phyloP scores from a whole-genome alignment of 192 early-diverging fungal species.

The Mortierella claussenii region DNA sequence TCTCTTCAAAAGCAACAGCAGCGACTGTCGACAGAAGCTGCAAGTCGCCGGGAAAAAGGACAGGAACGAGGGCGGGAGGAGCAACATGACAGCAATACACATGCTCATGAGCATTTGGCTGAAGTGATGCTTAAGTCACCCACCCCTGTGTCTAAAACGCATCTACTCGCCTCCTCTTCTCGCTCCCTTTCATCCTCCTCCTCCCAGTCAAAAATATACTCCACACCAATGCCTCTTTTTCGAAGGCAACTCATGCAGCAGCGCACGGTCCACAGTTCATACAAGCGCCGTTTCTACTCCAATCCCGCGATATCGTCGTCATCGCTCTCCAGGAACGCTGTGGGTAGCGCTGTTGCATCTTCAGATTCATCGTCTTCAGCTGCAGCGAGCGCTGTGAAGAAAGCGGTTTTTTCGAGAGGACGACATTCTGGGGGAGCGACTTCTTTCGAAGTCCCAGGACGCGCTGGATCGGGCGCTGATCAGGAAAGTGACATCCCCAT shows the following conservation, averaged over 20 bases:
- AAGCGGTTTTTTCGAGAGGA: neutral
- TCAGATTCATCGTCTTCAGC: conserved; percentile 2
- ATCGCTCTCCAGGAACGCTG: neutral
- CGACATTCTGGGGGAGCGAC: neutral
- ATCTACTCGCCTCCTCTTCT: too few relatives aligned
- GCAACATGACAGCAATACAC: neutral
- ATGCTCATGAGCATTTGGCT: conserved; percentile 5
- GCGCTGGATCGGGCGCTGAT: neutral
- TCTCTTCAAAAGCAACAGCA: neutral
- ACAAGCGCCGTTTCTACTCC: conserved; percentile 16
- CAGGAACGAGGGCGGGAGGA: neutral
- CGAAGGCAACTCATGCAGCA: conserved; percentile 22
- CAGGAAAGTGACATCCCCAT: conserved; percentile 14
- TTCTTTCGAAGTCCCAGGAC: neutral
- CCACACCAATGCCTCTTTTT: conserved; percentile 44
- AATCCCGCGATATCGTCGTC: neutral
- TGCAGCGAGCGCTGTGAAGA: neutral
- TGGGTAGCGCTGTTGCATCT: neutral
- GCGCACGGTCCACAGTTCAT: conserved; percentile 7
- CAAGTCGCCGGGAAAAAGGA: neutral
- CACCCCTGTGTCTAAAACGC: neutral
- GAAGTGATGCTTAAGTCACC: neutral
- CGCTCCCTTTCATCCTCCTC: neutral
- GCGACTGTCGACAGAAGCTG: neutral
- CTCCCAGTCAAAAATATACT: neutral